Percentiles rank a stretch among this genome's conserved stretches.
Conservation (phyloP, 768 basidiomycete genomes). For the Pleurotus cornucopiae region DNA sequence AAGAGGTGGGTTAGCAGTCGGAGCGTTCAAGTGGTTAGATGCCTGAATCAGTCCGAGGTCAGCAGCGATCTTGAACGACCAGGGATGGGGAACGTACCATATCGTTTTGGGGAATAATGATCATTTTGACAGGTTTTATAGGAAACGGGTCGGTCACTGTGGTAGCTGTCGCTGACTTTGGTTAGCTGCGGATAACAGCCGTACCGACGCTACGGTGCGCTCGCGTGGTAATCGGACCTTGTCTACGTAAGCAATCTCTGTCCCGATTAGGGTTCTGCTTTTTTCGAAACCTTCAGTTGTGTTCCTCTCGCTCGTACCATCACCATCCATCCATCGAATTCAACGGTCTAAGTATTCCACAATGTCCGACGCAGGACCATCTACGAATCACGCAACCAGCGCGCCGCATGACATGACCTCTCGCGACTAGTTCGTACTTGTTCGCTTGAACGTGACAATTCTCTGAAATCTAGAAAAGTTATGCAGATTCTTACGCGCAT, state of each 20-base stretch:
- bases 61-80: not conserved
- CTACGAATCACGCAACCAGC: conserved; percentile 19
- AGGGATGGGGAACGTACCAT: not conserved
- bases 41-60: not conserved
- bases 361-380: conserved; percentile 25
- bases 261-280: not conserved
- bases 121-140: conserved; percentile 4
- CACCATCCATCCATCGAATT: conserved; percentile 14
- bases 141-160: not conserved
- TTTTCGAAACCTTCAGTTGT: not conserved
- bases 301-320: conserved; percentile 9
- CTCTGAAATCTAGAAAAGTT: conserved; percentile 45
- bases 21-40: too few species aligned
- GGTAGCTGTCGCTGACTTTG: not conserved
- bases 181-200: not conserved
- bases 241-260: not conserved
- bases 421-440: conserved; percentile 67
- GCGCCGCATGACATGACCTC: conserved; percentile 65
- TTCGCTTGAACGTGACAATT: conserved; percentile 22
- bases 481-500: conserved; percentile 95
- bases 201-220: not conserved
- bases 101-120: not conserved
- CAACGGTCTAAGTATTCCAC: conserved; percentile 6
- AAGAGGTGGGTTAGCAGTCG: conserved; percentile 9
- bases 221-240: not conserved